Percentiles rank a stretch among this genome's conserved stretches.
These are phyloP conservation scores for Gryganskiella cystojenkinii DNA, from an alignment of 192 early-diverging fungal genomes.

Conservation along the genomic window DNA sequence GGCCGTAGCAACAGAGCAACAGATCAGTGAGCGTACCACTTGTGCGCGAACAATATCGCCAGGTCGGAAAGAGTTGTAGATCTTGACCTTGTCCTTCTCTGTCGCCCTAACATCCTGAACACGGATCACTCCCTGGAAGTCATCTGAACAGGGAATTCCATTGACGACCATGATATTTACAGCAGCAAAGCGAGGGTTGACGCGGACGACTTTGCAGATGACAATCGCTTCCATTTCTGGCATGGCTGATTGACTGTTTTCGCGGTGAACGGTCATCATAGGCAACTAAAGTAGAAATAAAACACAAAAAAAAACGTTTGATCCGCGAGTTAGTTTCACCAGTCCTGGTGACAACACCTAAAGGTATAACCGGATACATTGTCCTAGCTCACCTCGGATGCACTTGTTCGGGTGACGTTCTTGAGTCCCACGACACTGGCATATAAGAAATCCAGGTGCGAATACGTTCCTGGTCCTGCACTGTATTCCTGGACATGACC, in stretches of 20 bases:
- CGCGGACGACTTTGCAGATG: slow-evolving; percentile 89
- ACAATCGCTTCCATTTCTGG: slow-evolving; percentile 80
- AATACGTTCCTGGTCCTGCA: slow-evolving; percentile 78
- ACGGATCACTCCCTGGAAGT: slow-evolving; percentile 91
- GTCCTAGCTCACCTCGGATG: slow-evolving; percentile 30
- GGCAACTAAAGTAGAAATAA: slow-evolving; percentile 50
- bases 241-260: slow-evolving; percentile 74
- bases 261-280: slow-evolving; percentile 66
- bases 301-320: neutral
- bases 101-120: slow-evolving; percentile 95
- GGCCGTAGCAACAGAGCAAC: no score
- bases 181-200: slow-evolving; percentile 87
- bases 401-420: slow-evolving; percentile 22
- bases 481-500: slow-evolving; percentile 74
- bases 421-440: slow-evolving; percentile 66
- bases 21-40: slow-evolving; percentile 51
- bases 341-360: no score
- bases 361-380: neutral
- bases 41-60: slow-evolving; percentile 92
- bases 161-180: slow-evolving; percentile 94
- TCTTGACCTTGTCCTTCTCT: slow-evolving; percentile 94
- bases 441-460: slow-evolving; percentile 75
- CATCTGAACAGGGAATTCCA: slow-evolving; percentile 79
- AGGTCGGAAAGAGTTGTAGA: slow-evolving; percentile 90
- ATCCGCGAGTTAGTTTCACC: neutral